A percentile compares a stretch with the other conserved stretches of the same genome.
These are phyloP conservation scores for Venturia aucupariae DNA, from an alignment of 2,329 filamentous ascomycete genomes.

Conservation along the genomic window DNA sequence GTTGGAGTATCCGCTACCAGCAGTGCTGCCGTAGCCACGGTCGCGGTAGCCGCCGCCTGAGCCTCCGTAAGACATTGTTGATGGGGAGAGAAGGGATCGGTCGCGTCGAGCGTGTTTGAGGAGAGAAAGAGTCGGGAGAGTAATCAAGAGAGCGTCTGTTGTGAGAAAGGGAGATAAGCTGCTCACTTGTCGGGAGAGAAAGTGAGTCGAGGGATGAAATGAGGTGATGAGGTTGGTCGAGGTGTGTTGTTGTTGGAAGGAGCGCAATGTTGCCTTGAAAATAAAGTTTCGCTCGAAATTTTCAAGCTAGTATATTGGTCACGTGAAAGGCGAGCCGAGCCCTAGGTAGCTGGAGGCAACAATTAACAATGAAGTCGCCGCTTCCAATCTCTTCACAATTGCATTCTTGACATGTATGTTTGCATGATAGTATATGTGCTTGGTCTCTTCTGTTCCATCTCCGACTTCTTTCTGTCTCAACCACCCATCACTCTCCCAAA, in stretches of 20 bases:
- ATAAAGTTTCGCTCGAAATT: neutral
- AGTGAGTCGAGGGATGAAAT: slow-evolving; percentile 17
- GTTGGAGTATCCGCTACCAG: slow-evolving; percentile 43
- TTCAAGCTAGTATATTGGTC: neutral
- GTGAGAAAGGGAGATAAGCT: slow-evolving; percentile 4
- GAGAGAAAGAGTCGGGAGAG: neutral
- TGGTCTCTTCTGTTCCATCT: neutral
- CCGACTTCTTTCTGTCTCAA: neutral
- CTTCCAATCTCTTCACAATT: no score
- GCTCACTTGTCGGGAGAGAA: slow-evolving; percentile 1
- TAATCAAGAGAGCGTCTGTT: neutral
- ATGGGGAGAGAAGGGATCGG: slow-evolving; percentile 16
- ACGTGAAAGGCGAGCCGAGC: neutral
- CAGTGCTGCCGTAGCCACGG: slow-evolving; percentile 36
- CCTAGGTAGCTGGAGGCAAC: no score
- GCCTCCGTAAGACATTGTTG: slow-evolving; percentile 58
- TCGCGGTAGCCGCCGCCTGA: slow-evolving; percentile 37
- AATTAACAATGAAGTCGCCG: neutral
- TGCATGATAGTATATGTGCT: neutral
- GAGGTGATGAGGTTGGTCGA: slow-evolving; percentile 18
- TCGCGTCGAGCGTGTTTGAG: slow-evolving; percentile 1
- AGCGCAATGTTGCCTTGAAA: neutral
- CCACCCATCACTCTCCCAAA: neutral
- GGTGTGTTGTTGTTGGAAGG: slow-evolving; percentile 15
- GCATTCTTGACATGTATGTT: neutral